Percentiles rank a stretch among this genome's conserved stretches.
phyloP scores from a whole-genome alignment of 2,329 filamentous ascomycete species.

The Calonectria honghensis region DNA sequence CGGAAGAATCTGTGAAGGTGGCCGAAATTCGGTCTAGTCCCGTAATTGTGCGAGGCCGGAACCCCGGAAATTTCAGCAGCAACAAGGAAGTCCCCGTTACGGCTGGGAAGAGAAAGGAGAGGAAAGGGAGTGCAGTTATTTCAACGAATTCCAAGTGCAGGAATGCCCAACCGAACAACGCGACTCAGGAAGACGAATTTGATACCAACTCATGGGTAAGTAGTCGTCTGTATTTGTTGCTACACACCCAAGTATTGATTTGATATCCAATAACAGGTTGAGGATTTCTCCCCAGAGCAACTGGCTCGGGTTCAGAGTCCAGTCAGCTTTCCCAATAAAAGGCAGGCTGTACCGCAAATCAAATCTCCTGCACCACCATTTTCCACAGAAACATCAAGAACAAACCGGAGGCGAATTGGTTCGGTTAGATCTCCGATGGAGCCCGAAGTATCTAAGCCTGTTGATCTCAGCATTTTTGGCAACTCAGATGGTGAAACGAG shows the following conservation, averaged over 20 bases:
- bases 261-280: not conserved
- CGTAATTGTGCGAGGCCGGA: slow-evolving; percentile 94
- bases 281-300: not conserved
- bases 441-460: not conserved
- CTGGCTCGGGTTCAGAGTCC: not conserved
- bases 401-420: not conserved
- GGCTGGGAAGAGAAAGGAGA: slow-evolving; percentile 64
- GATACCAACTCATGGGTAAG: not conserved
- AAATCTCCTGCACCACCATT: not conserved
- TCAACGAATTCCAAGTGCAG: not conserved
- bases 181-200: not conserved
- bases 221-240: not conserved
- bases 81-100: slow-evolving; percentile 88
- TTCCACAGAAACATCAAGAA: not conserved
- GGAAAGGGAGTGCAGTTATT: not conserved
- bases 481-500: not conserved
- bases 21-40: slow-evolving; percentile 92
- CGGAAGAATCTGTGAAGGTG: slow-evolving; percentile 81
- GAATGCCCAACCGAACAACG: not conserved
- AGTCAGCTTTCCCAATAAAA: not conserved
- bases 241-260: not conserved
- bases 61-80: slow-evolving; percentile 94
- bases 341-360: not conserved
- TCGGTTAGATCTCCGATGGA: too few species aligned
- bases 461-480: not conserved